Conservation (phyloP, 306 rosid species). For the Nissolia schottii region DNA sequence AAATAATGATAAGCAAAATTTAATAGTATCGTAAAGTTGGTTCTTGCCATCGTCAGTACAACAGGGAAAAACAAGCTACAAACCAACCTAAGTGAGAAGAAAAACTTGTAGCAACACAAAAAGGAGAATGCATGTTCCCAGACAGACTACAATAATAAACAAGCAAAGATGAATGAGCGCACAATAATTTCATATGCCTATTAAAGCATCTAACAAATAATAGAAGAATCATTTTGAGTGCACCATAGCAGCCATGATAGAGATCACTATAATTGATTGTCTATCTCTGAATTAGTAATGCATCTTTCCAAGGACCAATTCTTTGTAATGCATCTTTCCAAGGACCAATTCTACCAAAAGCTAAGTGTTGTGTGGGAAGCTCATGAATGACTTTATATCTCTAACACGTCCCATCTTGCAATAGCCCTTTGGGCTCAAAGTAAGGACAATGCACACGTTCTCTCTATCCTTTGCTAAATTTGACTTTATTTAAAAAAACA, state of each 20-base stretch:
- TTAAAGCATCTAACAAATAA: not conserved
- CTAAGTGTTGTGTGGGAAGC: not conserved
- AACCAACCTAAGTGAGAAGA: not conserved
- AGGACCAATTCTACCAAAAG: too few relatives aligned
- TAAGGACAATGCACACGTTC: not conserved
- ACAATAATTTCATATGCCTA: not conserved
- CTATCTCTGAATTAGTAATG: not conserved
- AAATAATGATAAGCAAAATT: not conserved
- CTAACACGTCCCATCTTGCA: not conserved
- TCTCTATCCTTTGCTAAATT: not conserved
- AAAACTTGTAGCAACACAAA: not conserved
- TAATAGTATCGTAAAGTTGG: not conserved
- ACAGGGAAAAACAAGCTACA: not conserved
- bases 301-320: not conserved
- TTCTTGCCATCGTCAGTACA: not conserved
- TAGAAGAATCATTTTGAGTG: not conserved
- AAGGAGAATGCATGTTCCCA: not conserved
- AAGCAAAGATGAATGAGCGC: not conserved
- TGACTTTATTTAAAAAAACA: not conserved
- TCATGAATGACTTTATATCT: not conserved
- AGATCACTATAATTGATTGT: not conserved
- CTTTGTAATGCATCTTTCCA: too few relatives aligned
- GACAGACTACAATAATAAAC: not conserved
- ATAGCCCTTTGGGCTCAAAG: not conserved
- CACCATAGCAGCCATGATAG: not conserved